phyloP scores from a whole-genome alignment of 768 basidiomycete species.

The Phallus indusiatus region DNA sequence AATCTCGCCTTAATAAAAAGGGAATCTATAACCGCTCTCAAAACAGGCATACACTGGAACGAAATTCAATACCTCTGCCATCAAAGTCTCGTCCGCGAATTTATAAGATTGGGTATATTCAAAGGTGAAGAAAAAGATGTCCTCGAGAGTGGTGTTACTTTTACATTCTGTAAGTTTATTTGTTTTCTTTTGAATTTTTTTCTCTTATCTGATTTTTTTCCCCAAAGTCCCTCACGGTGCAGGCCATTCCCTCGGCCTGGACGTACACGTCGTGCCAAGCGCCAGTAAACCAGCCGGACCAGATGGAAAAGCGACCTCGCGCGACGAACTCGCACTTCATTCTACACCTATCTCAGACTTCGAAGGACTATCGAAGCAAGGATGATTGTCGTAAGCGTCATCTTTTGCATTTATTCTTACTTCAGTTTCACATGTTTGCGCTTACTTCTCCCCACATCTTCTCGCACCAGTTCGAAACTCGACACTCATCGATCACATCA shows the following conservation, averaged over 20 bases:
- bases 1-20: not conserved
- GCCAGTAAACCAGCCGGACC: slow-evolving; percentile 57
- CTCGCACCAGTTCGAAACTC: slow-evolving; percentile 57
- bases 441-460: slow-evolving; percentile 67
- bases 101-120: slow-evolving; percentile 82
- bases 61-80: slow-evolving; percentile 78
- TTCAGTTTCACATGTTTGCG: not conserved
- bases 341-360: slow-evolving; percentile 76
- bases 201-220: not conserved
- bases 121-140: slow-evolving; percentile 61
- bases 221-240: slow-evolving; percentile 75
- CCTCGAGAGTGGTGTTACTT: slow-evolving; percentile 62
- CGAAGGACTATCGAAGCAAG: slow-evolving; percentile 59
- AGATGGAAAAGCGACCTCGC: slow-evolving; percentile 20
- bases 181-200: not conserved
- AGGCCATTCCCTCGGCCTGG: slow-evolving; percentile 86
- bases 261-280: slow-evolving; percentile 86
- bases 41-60: slow-evolving; percentile 86
- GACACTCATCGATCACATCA: slow-evolving; percentile 56
- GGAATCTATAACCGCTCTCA: slow-evolving; percentile 60
- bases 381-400: slow-evolving; percentile 77
- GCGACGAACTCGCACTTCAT: slow-evolving; percentile 38
- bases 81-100: slow-evolving; percentile 68
- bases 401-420: not conserved
- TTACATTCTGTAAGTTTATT: slow-evolving; percentile 52